Evolutionary conservation across 768 basidiomycete genomes (phyloP).

Genomic region (Lactifluus rugatus): DNA sequence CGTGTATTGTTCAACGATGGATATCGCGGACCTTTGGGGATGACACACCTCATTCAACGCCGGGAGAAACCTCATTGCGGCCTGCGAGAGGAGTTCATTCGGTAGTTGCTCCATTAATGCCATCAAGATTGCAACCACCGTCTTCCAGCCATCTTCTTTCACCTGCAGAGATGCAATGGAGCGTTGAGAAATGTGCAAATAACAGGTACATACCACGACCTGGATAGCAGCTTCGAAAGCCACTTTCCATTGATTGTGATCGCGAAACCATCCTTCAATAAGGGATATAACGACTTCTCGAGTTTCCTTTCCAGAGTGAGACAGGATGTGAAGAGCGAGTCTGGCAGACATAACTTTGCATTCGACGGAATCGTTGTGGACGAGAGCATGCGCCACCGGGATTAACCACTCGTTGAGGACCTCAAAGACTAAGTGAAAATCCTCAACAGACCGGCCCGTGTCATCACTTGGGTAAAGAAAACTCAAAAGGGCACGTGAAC

Average conservation of each 20-base stretch:
- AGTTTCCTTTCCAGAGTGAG: constrained; percentile 12
- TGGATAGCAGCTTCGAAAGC: constrained; percentile 17
- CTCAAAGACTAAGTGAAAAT: constrained; percentile 28
- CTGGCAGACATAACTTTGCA: constrained; percentile 33
- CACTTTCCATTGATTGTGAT: constrained; percentile 4
- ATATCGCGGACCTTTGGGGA: background rate
- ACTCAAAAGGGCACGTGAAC: constrained; percentile 28
- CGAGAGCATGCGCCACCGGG: constrained; percentile 37
- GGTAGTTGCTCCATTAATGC: constrained; percentile 37
- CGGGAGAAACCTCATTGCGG: constrained; percentile 36
- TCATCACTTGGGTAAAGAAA: constrained; percentile 25
- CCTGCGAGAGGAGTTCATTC: constrained; percentile 35
- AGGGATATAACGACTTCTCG: constrained; percentile 20
- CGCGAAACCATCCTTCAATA: constrained; percentile 27
- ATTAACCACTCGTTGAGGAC: constrained; percentile 39
- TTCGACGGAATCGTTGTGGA: constrained; percentile 26
- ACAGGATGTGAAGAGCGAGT: constrained; percentile 35
- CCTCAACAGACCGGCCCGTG: constrained; percentile 10
- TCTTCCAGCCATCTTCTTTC: constrained; percentile 34
- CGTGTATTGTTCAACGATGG: background rate
- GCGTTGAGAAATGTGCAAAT: background rate
- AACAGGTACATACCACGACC: background rate
- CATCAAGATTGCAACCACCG: constrained; percentile 32
- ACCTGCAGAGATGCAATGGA: constrained; percentile 26
- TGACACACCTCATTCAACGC: constrained; percentile 41